phyloP scores from a whole-genome alignment of 1,139 yeast genomes.

The Suhomyces kunorum region DNA sequence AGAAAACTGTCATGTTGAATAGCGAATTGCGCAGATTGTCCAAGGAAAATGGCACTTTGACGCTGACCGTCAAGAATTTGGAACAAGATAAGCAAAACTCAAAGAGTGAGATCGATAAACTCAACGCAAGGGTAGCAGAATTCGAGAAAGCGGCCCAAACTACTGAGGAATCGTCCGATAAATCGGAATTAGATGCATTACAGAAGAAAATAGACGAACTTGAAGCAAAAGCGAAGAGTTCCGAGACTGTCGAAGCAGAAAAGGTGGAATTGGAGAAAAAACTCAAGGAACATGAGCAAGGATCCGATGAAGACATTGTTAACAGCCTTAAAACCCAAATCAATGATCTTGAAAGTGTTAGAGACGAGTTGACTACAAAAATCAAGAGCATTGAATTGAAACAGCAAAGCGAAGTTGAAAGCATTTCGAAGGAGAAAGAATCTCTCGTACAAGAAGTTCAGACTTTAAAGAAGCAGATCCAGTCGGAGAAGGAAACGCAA shows the following conservation, averaged over 20 bases:
- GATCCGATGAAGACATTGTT: not conserved
- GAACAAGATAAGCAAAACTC: conserved; percentile 5
- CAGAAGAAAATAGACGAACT: conserved; percentile 12
- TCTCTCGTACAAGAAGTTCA: conserved; percentile 1
- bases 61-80: conserved; percentile 12
- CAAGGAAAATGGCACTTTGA: conserved; percentile 19
- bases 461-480: not conserved
- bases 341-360: conserved; percentile 8
- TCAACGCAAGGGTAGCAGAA: not conserved
- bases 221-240: not conserved
- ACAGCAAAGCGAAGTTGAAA: not conserved
- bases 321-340: not conserved
- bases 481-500: not conserved
- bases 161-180: conserved; percentile 11
- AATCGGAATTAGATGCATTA: conserved; percentile 15
- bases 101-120: not conserved
- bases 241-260: conserved; percentile 1
- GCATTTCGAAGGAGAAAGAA: not conserved
- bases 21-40: conserved; percentile 45
- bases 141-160: conserved; percentile 24
- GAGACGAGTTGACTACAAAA: conserved; percentile 7
- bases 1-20: conserved; percentile 60
- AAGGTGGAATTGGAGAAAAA: conserved; percentile 8
- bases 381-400: conserved; percentile 11
- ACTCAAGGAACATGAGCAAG: conserved; percentile 3